phyloP scores from a whole-genome alignment of 1,284 basidiomycete species.

The Tylopilus sp. region DNA sequence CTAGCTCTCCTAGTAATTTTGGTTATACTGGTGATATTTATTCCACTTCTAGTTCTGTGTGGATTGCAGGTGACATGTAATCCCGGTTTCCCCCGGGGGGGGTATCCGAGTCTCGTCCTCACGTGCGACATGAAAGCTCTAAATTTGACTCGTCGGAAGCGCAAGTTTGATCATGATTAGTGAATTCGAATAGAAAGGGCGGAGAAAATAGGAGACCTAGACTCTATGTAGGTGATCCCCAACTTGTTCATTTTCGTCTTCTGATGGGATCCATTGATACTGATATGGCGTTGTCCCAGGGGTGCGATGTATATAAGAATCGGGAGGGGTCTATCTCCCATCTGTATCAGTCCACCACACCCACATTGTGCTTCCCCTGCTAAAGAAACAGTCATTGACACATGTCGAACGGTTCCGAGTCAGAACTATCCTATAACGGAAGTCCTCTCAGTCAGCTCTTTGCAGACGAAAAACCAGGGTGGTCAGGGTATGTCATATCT shows the following conservation, averaged over 20 bases:
- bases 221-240: too few relatives aligned
- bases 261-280: not conserved
- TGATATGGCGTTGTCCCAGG: not conserved
- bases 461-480: slow-evolving; percentile 25
- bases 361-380: not conserved
- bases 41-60: slow-evolving; percentile 12
- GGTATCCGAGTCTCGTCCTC: not conserved
- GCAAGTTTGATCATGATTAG: not conserved
- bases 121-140: not conserved
- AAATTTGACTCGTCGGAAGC: not conserved
- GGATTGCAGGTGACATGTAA: slow-evolving; percentile 7
- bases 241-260: not conserved
- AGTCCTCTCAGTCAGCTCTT: slow-evolving; percentile 11
- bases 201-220: not conserved
- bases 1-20: not conserved
- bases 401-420: slow-evolving; percentile 5
- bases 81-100: not conserved
- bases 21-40: not conserved
- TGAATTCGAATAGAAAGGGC: not conserved
- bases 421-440: slow-evolving; percentile 6
- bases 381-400: not conserved
- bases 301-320: not conserved
- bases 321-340: not conserved
- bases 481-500: slow-evolving; percentile 20
- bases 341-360: not conserved